Base-by-base conservation (phyloP, 331 rosid genomes). In the Erythrophleum ivorense region DNA sequence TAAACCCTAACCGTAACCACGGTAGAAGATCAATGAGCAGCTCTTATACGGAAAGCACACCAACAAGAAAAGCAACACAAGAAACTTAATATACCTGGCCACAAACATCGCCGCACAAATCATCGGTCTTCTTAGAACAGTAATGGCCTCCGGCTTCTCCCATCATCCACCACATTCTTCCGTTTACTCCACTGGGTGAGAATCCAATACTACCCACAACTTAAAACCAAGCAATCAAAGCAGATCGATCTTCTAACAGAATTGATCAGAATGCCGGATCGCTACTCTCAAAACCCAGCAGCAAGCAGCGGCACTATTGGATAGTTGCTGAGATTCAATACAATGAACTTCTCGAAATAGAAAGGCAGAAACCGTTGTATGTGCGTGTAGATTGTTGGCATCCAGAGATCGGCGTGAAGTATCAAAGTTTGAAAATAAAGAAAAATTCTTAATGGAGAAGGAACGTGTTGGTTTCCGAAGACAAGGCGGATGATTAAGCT, bases 81-180 rank as follows among this genome's bases (percentile, higher is more conserved):
- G 7, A 60, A 45, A 7, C 69, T 5, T 18, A 15, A 79, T 43
- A 66, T 78, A 95, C 99, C 99, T 95, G 98, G 43, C 97, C 99
- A 85, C 99, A 95, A 88, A 95, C 91, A 86, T 93, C 90, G 75
- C 86, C 96, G 84, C 99, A 95, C 66, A 88, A 84, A 93, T 92
- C 99, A 82, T 95, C 99, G 24, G 86, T 89, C 86, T 95, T 95
- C 83, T 95, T 95, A 10, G 94, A 82, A 73, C 97, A 92, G 83
- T 95, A 91, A 74, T 89, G 93, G 24, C 95, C 97, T 19, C 98
- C 99, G 10, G 83, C 78, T 81, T 95, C 99, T 5, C 84, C 90
- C 97, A 89, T 90, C 89, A 89, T 95, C 97, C 97, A 93, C 97
- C 97, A 93, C 99, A 95, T 95, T 85, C 53, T 80, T 10, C 31